Base-by-base conservation (phyloP, 2,329 filamentous ascomycete species). In the Verruconis gallopava region DNA sequence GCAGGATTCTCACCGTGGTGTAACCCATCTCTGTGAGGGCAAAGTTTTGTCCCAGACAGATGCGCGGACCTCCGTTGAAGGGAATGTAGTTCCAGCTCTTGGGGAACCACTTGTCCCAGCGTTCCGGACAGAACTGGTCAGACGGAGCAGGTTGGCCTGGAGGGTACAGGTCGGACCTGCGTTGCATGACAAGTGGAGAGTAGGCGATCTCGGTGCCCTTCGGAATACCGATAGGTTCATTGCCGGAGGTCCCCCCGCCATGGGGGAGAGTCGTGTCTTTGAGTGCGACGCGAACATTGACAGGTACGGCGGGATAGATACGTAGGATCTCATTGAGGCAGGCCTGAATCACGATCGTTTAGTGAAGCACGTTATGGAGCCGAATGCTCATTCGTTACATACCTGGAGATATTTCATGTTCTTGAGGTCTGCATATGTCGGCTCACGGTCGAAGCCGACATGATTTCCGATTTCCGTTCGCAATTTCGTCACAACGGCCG, bases 11-110 rank as follows among this genome's bases (percentile, higher is more conserved):
- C 35, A 52, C 54, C 18, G 51, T 47, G 4, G 55, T 50, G 48
- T 56, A 57, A 15, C 48, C 49, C 18, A 53, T 51, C 38, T 59
- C 56, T 0, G 55, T 60, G 9, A 61, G 46, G 1, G 50, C 48
- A 18, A 49, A 50, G 18, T 52, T 46, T 33, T 53, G 50, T 2
- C 50, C 50, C 13, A 51, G 40, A 40, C 50, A 52, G 12, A 52
- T 51, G 12, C 50, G 37, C 5, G 53, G 52, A 6, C 53, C 53
- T n/a, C 51, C 55, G 38, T 56, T 56, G 46, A 60, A 59, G 0
- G 57, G 57, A 25, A 61, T 35, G 39, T 52, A 62, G 17, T 59
- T 30, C 25, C 25, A 30, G 25, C 17, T 41, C 19, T 14, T 41
- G 19, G 25, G 25, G 25, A 30, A 30, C 25, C 25, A 30, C 9